Evolutionary conservation across 2,329 filamentous ascomycete species (phyloP), one percentile per base, ranked within the genome.

Genomic region (Verticillium dahliae): DNA sequence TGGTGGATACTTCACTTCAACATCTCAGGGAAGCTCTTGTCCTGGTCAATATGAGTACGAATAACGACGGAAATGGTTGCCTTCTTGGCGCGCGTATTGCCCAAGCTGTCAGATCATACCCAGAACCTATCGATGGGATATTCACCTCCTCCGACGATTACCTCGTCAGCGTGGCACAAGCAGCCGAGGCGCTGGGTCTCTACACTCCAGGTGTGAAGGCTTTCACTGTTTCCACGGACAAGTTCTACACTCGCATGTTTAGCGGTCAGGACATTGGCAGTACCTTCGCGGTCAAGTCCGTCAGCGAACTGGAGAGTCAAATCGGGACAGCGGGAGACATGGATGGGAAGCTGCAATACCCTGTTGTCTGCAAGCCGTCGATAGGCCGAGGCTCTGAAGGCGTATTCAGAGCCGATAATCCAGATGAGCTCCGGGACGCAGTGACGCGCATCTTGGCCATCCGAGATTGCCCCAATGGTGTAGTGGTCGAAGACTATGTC

Each of bases 401-500:
- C 22, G 74, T 78, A 4, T 62, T 65, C 27, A 73, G 70, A 59
- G 72, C 72, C 1, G 57, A 69, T 38, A 67, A 72, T 58, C 60
- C 63, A 11, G 38, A 60, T 0, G 68, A 73, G 38, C 66, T 78
- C 33, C 37, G 61, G 7, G 58, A 62, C 1, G 73, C 70, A 1
- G 69, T 72, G 6, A 7, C 27, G 7, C 35, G 58, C 27, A 62
- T 63, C 15, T 45, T 60, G 27, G 65, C 65, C 35, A 52, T 52
- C 18, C 45, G 45, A 31, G 18, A 52, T 52, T 52, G 45, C 11
- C 65, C 61, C 33, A 64, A 61, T 22, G 66, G 69, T 6, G 67
- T 77, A 18, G 66, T 78, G 2, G 66, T 79, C 1, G 76, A 80
- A 60, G 64, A 67, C 11, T 79, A 79, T 60, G 63, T 74, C 22